Evolutionary conservation across 75 land plant species (phyloP).

Genomic region (Chamaecyparis obtusa): DNA sequence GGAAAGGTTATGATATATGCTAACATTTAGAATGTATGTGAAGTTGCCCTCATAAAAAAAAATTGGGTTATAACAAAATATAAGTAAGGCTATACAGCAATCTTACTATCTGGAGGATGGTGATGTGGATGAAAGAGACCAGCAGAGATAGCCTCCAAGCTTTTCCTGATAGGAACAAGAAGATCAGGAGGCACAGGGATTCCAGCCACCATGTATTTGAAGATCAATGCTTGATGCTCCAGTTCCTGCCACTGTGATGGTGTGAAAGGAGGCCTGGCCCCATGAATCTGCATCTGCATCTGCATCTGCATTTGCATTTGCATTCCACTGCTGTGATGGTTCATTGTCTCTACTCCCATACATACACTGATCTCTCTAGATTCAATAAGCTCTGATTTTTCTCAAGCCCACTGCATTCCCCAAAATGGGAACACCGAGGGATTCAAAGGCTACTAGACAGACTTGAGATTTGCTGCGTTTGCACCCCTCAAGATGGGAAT

Average conservation of each 20-base stretch:
- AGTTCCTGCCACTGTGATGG: constrained; percentile 80
- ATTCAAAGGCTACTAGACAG: background rate
- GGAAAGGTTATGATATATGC: background rate
- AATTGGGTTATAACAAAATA: background rate
- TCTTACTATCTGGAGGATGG: constrained; percentile 11
- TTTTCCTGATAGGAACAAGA: constrained; percentile 43
- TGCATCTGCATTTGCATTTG: constrained; percentile 6
- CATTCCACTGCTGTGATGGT: background rate
- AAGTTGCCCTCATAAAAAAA: background rate
- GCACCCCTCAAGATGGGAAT: background rate
- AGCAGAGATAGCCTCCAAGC: constrained; percentile 22
- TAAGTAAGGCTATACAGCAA: background rate
- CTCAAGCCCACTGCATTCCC: background rate
- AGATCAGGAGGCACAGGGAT: constrained; percentile 77
- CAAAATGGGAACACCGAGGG: background rate
- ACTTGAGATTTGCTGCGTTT: background rate
- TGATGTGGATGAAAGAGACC: constrained; percentile 26
- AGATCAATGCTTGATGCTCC: constrained; percentile 89
- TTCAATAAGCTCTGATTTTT: background rate
- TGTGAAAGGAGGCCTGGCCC: constrained; percentile 61
- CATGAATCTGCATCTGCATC: constrained; percentile 12
- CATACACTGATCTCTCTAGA: background rate
- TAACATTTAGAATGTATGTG: background rate
- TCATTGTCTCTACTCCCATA: constrained; percentile 13
- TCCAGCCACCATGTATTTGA: constrained; percentile 79